Base-by-base conservation (phyloP, 768 basidiomycete genomes). In the Dioszegia hungarica region DNA sequence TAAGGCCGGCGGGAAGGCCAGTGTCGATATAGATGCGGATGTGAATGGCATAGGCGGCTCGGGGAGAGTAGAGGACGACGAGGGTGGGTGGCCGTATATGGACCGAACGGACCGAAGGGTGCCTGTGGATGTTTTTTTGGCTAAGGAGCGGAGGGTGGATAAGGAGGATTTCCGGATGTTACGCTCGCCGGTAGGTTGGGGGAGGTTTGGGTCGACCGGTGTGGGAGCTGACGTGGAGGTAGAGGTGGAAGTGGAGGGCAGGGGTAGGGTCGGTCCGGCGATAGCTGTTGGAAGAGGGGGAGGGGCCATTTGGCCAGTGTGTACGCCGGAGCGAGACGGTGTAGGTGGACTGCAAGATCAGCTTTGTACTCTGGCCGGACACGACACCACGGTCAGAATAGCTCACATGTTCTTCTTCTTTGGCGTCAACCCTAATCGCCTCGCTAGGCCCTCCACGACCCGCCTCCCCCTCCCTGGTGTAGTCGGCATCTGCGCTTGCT, bases 341-440 rank as follows among this genome's bases (percentile, higher is more conserved):
- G 47, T 49, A 37, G 54, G 53, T 27, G 43, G 43, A 36, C 54
- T 56, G n/a, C 20, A 24, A 3, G 29, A 37, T 53, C 51, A 40
- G 51, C 39, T 34, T 10, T 24, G 9, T 38, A 2, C 20, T 55
- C 5, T 11, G 19, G 15, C 28, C 36, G 27, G 20, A 19, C 14
- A 27, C 9, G 9, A 39, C n/a, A n/a, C n/a, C n/a, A n/a, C n/a
- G n/a, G n/a, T n/a, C 25, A 17, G 29, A n/a, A 50, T 38, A 38
- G 54, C 66, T 61, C 31, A 64, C 60, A 27, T 20, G 20, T 57
- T 31, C 47, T 53, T 54, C 54, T 67, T 67, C 62, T 66, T 70
- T 24, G 68, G 68, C 1, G 68, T 70, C 54, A 70, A 56, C 2
- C 66, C 63, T 25, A 67, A 54, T 25, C 66, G 37, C 55, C 54